phyloP scores from a whole-genome alignment of 1,284 basidiomycete genomes.

The Phaffia rhodozyma region DNA sequence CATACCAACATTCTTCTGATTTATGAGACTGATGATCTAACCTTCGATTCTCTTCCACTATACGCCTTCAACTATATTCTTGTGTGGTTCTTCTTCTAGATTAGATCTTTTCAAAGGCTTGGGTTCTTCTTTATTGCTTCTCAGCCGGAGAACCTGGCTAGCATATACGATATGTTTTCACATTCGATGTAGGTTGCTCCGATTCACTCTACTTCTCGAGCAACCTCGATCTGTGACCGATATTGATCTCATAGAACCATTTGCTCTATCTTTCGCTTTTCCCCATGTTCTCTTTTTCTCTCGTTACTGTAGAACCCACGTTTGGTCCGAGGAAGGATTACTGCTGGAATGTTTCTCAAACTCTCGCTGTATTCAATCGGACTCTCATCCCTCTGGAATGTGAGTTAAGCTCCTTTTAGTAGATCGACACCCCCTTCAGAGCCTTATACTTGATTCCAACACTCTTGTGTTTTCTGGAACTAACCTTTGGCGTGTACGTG shows the following conservation, averaged over 20 bases:
- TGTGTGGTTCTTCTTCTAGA: neutral
- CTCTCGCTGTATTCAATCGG: conserved; percentile 6
- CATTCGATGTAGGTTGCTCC: neutral
- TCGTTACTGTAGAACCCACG: conserved; percentile 2
- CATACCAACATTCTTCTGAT: too few relatives aligned
- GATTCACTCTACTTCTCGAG: neutral
- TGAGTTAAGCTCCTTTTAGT: neutral
- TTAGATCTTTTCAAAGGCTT: neutral
- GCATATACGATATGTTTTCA: neutral
- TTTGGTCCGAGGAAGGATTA: conserved; percentile 4
- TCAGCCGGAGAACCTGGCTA: neutral
- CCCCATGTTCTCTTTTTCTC: neutral
- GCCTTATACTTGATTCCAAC: conserved; percentile 22
- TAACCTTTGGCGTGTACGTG: neutral
- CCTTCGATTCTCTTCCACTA: too few relatives aligned
- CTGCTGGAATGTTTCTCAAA: conserved; percentile 1
- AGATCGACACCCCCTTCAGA: conserved; percentile 6
- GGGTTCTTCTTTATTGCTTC: conserved; percentile 1
- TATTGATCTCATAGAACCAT: neutral
- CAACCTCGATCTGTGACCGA: neutral
- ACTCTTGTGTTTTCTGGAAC: neutral
- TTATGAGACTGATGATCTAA: too few relatives aligned
- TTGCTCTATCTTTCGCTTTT: too few relatives aligned
- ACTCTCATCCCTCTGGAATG: conserved; percentile 10
- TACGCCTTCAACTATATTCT: neutral